Percentiles rank a stretch among this genome's conserved stretches.
Evolutionary conservation across 192 early-diverging fungal genomes (phyloP).

Genomic region (Jimgerdemannia flammicorona): DNA sequence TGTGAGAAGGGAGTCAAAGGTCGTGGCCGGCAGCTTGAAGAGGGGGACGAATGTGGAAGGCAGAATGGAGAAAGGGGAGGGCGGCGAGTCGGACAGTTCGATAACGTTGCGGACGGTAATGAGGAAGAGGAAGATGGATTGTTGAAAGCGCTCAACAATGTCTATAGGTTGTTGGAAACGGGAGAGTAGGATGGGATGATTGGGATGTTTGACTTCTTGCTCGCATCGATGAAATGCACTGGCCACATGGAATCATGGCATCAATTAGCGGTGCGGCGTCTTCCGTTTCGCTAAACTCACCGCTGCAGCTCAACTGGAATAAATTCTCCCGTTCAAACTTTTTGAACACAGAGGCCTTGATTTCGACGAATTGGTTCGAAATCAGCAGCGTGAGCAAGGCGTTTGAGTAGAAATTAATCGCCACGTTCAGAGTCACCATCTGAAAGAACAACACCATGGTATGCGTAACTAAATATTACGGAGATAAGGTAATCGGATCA

Average conservation of each 20-base stretch:
- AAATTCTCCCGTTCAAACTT: conserved; percentile 95
- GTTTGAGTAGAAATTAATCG: conserved; percentile 95
- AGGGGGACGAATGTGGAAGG: conserved; percentile 60
- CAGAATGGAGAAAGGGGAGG: conserved; percentile 54
- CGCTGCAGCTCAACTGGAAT: conserved; percentile 91
- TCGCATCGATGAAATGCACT: too few relatives aligned
- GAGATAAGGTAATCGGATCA: not conserved
- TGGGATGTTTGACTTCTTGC: too few relatives aligned
- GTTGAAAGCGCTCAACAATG: conserved; percentile 95
- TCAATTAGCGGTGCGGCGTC: not conserved
- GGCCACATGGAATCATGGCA: too few relatives aligned
- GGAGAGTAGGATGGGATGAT: not conserved
- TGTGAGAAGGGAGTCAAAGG: conserved; percentile 64
- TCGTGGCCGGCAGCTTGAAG: conserved; percentile 51
- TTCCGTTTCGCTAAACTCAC: conserved; percentile 33
- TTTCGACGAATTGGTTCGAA: conserved; percentile 97
- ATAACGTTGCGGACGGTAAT: conserved; percentile 89
- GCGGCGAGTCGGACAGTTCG: conserved; percentile 73
- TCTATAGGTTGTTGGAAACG: conserved; percentile 40
- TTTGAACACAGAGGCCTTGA: conserved; percentile 97
- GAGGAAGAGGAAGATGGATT: conserved; percentile 81
- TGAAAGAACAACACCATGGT: conserved; percentile 92
- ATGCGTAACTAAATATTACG: conserved; percentile 58
- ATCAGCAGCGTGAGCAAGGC: conserved; percentile 90
- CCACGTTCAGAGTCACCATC: conserved; percentile 93